Evolutionary conservation across 441 rosid species (phyloP).

Genomic region (Bocquillonia castaneifolia): DNA sequence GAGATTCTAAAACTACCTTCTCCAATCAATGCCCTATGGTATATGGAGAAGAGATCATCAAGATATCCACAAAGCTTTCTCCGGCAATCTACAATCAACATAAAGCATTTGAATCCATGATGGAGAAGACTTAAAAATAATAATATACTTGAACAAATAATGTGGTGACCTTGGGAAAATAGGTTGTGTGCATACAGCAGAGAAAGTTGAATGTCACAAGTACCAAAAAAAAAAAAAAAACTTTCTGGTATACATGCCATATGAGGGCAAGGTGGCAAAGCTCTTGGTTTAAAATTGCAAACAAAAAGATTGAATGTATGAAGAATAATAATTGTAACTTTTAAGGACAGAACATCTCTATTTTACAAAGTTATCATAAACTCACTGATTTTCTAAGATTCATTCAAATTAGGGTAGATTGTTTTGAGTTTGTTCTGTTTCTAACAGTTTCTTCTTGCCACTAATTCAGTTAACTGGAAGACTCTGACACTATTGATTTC

Average conservation of each 20-base stretch:
- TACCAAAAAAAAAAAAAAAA: not conserved
- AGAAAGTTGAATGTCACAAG: slow-evolving; percentile 8
- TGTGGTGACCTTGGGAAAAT: not conserved
- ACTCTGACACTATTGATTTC: not conserved
- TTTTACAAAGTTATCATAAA: not conserved
- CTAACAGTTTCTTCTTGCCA: not conserved
- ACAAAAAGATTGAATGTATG: not conserved
- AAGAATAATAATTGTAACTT: not conserved
- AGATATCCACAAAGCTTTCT: slow-evolving; percentile 78
- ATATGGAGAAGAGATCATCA: slow-evolving; percentile 73
- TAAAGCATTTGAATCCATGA: slow-evolving; percentile 12
- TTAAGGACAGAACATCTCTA: not conserved
- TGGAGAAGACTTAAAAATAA: slow-evolving; percentile 1
- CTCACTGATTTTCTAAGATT: not conserved
- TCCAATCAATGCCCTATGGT: slow-evolving; percentile 73
- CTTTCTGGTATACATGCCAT: not conserved
- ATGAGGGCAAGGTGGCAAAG: not conserved
- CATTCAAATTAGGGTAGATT: not conserved
- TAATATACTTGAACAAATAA: not conserved
- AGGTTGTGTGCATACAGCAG: not conserved
- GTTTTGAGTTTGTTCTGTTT: not conserved
- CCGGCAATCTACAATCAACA: slow-evolving; percentile 66
- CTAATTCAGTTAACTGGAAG: not conserved
- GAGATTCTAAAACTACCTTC: slow-evolving; percentile 83
- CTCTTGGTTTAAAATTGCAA: not conserved